These are phyloP conservation scores for Moricandia arvensis DNA, from an alignment of 345 rosid genomes.

Conservation along the genomic window DNA sequence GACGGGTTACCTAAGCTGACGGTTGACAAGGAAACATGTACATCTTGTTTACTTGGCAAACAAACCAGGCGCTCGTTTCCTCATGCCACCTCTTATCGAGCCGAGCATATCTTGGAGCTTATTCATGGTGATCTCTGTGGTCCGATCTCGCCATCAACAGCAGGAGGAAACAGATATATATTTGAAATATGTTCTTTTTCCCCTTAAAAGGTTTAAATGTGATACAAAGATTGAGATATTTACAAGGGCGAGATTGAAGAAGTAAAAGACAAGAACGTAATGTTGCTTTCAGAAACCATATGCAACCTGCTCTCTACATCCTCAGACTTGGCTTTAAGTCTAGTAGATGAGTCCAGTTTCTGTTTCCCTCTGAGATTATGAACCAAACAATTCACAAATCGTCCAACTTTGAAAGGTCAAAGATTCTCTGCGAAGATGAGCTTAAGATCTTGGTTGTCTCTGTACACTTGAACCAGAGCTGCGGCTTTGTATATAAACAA, in stretches of 20 bases:
- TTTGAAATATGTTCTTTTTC: background rate
- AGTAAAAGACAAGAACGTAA: background rate
- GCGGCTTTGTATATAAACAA: constrained; percentile 95
- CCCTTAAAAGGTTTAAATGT: background rate
- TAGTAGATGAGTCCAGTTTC: constrained; percentile 8
- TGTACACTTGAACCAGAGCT: constrained; percentile 83
- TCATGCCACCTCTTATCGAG: too few species aligned
- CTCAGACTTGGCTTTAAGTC: background rate
- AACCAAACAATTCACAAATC: background rate
- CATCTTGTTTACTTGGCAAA: too few species aligned
- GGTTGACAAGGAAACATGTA: too few species aligned
- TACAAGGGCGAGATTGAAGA: background rate
- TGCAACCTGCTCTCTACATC: too few species aligned
- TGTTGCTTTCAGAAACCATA: background rate
- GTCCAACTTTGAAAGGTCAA: background rate
- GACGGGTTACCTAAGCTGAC: too few species aligned
- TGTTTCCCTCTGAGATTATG: background rate
- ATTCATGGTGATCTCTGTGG: too few species aligned
- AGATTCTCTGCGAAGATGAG: constrained; percentile 64
- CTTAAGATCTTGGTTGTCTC: constrained; percentile 85
- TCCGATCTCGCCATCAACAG: too few species aligned
- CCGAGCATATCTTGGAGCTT: too few species aligned
- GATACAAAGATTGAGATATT: background rate
- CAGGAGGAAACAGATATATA: too few species aligned
- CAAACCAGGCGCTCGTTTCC: too few species aligned